A percentile compares a stretch with the other conserved stretches of the same genome.
These are phyloP conservation scores for Fusarium torulosum DNA, from an alignment of 2,329 filamentous ascomycete genomes.

Conservation along the genomic window DNA sequence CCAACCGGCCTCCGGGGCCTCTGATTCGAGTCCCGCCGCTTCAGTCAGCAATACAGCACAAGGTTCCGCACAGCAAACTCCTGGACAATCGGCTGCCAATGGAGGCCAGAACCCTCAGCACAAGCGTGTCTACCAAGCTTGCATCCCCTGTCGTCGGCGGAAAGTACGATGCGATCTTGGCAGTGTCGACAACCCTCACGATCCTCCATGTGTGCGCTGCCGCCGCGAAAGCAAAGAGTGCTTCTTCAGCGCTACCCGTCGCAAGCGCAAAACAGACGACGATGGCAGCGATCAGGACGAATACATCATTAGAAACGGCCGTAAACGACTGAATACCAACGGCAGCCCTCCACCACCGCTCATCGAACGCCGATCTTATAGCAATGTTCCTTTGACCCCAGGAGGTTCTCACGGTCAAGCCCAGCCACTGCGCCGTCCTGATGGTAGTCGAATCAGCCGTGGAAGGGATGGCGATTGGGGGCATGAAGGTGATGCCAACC, in stretches of 20 bases:
- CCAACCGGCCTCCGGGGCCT: slow-evolving; percentile 41
- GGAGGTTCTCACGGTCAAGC: slow-evolving; percentile 74
- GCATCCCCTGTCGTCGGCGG: slow-evolving; percentile 71
- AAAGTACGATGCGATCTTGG: slow-evolving; percentile 74
- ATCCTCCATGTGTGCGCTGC: slow-evolving; percentile 93
- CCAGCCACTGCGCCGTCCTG: slow-evolving; percentile 75
- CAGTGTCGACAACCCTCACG: slow-evolving; percentile 91
- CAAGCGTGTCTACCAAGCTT: slow-evolving; percentile 73
- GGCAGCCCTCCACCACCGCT: slow-evolving; percentile 59
- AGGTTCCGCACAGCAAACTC: slow-evolving; percentile 40
- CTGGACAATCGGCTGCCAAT: slow-evolving; percentile 31
- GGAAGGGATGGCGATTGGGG: slow-evolving; percentile 54
- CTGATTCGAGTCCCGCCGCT: slow-evolving; percentile 45
- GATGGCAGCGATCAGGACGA: slow-evolving; percentile 68
- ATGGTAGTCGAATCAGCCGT: slow-evolving; percentile 52
- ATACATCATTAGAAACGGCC: slow-evolving; percentile 78
- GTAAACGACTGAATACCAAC: slow-evolving; percentile 71
- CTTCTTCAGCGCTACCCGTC: slow-evolving; percentile 93
- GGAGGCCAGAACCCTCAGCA: slow-evolving; percentile 56
- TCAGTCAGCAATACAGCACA: slow-evolving; percentile 40
- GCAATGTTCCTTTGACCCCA: slow-evolving; percentile 70
- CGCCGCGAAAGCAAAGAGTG: slow-evolving; percentile 96
- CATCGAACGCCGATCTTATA: slow-evolving; percentile 61
- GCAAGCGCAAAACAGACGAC: slow-evolving; percentile 85
- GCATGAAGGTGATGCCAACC: slow-evolving; percentile 67